phyloP scores from a whole-genome alignment of 1,139 yeast genomes.

The Yamadazyma taylorii region DNA sequence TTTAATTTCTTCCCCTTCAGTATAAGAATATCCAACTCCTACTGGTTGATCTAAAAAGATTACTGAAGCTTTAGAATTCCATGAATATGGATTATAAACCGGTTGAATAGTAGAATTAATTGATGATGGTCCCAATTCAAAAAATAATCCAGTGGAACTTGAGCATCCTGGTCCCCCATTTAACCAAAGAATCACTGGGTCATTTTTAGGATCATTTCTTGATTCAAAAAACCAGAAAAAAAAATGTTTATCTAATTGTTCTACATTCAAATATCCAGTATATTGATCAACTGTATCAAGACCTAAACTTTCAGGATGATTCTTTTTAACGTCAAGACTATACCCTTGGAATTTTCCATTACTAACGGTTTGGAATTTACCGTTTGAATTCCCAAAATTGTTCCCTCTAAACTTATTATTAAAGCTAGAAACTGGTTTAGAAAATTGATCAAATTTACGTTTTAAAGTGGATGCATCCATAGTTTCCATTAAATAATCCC shows the following conservation, averaged over 20 bases:
- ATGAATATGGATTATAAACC: conserved; percentile 72
- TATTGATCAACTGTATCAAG: conserved; percentile 61
- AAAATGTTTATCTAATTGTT: conserved; percentile 63
- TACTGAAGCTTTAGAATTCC: conserved; percentile 89
- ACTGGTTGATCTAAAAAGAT: conserved; percentile 95
- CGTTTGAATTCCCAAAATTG: not conserved
- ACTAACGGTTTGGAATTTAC: conserved; percentile 23
- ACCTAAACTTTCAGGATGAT: conserved; percentile 44
- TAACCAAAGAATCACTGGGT: conserved; percentile 85
- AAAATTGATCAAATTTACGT: conserved; percentile 21
- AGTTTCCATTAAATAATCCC: conserved; percentile 26
- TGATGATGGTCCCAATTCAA: conserved; percentile 86
- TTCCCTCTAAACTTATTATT: conserved; percentile 7
- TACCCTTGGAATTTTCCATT: conserved; percentile 32
- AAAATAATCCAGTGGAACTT: conserved; percentile 85
- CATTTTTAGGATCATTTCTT: conserved; percentile 82
- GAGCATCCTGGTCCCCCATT: conserved; percentile 95
- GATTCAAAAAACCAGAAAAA: conserved; percentile 91
- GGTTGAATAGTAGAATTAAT: conserved; percentile 69
- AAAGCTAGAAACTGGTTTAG: conserved; percentile 12
- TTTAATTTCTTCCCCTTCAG: conserved; percentile 53
- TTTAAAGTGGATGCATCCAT: conserved; percentile 19
- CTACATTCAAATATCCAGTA: conserved; percentile 64
- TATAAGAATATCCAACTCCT: conserved; percentile 81
- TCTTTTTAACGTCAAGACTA: conserved; percentile 40